A percentile compares a stretch with the other conserved stretches of the same genome.
These are phyloP conservation scores for Blumeria graminis DNA, from an alignment of 2,329 filamentous ascomycete species.

Conservation along the genomic window DNA sequence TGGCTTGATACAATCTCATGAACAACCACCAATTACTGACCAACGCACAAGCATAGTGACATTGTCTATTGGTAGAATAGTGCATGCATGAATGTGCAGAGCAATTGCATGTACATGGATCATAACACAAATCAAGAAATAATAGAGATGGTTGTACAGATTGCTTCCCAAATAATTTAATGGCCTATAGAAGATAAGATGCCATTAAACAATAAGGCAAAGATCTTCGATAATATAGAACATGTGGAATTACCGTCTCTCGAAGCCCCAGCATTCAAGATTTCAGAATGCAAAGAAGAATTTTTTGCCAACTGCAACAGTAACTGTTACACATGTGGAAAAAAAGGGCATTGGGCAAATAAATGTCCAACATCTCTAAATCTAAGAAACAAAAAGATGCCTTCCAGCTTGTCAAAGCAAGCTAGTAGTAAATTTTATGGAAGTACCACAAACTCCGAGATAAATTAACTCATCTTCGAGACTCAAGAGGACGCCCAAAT, in stretches of 20 bases:
- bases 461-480: neutral
- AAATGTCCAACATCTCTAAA: neutral
- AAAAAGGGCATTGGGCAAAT: neutral
- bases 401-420: neutral
- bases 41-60: too few relatives aligned
- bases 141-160: neutral
- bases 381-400: neutral
- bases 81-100: too few relatives aligned
- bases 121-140: neutral
- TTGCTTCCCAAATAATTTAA: neutral
- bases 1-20: too few relatives aligned
- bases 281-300: neutral
- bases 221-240: neutral
- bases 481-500: neutral
- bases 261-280: neutral
- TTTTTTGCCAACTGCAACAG: neutral
- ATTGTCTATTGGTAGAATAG: too few relatives aligned
- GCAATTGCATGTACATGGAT: too few relatives aligned
- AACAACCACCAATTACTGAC: too few relatives aligned
- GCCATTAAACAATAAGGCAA: neutral
- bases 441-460: neutral
- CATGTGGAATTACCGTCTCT: neutral
- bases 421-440: neutral
- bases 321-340: neutral
- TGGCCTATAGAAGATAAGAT: neutral